A percentile compares a stretch with the other conserved stretches of the same genome.
Evolutionary conservation across 2,329 filamentous ascomycete species (phyloP).

Genomic region (Monilinia laxa): DNA sequence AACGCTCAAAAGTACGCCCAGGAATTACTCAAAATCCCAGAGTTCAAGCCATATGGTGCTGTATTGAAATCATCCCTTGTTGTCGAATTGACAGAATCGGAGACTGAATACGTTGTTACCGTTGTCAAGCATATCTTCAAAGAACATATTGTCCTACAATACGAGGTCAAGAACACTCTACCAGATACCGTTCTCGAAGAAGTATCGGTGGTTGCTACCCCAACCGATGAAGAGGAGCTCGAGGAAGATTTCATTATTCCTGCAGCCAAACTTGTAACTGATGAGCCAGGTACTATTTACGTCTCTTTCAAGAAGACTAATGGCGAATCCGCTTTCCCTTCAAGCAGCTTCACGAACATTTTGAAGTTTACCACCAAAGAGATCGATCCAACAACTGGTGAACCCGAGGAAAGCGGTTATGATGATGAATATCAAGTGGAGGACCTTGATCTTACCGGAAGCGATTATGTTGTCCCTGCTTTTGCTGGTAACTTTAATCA

Average conservation of each 20-base stretch:
- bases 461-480: conserved; percentile 89
- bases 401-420: conserved; percentile 89
- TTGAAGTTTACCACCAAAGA: conserved; percentile 98
- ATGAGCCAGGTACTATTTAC: conserved; percentile 90
- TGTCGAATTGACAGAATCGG: conserved; percentile 90
- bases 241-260: conserved; percentile 95
- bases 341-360: conserved; percentile 82
- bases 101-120: conserved; percentile 94
- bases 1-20: conserved; percentile 86
- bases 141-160: conserved; percentile 92
- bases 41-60: conserved; percentile 84
- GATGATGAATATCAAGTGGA: conserved; percentile 98
- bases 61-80: conserved; percentile 87
- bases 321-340: conserved; percentile 73
- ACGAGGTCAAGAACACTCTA: conserved; percentile 96
- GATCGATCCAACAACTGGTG: conserved; percentile 89
- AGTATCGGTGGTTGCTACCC: conserved; percentile 77
- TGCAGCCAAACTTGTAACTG: conserved; percentile 74
- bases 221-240: conserved; percentile 75
- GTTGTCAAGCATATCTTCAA: conserved; percentile 98
- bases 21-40: conserved; percentile 83
- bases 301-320: conserved; percentile 86
- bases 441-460: conserved; percentile 84
- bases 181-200: conserved; percentile 88
- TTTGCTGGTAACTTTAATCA: conserved; percentile 95